phyloP scores from a whole-genome alignment of 345 rosid genomes.

The Atalantia buxifolia region DNA sequence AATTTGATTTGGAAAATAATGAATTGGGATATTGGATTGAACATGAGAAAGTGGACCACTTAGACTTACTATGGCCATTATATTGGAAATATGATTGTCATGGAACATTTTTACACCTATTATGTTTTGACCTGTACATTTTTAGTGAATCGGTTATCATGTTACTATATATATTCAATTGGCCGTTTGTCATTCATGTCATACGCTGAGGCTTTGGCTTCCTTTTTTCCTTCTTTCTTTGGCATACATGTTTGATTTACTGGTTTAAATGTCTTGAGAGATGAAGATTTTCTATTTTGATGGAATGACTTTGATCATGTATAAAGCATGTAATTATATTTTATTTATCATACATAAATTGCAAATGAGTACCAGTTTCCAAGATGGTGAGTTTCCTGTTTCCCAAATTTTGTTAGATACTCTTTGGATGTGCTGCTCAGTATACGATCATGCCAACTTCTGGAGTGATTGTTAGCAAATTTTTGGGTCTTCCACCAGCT shows the following conservation, averaged over 20 bases:
- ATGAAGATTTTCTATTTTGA: not conserved
- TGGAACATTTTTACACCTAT: not conserved
- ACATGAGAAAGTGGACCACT: too few species aligned
- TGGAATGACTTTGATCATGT: not conserved
- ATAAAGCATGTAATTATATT: not conserved
- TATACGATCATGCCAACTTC: constrained; percentile 60
- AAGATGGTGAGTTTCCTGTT: not conserved
- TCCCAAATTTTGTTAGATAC: constrained; percentile 39
- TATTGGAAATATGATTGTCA: not conserved
- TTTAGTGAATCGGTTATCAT: not conserved
- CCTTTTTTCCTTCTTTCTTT: not conserved
- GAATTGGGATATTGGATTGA: not conserved
- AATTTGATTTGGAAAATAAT: not conserved
- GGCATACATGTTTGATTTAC: not conserved
- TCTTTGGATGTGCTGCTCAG: constrained; percentile 61
- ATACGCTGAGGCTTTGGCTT: not conserved
- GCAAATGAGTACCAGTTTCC: not conserved
- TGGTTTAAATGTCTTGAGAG: not conserved
- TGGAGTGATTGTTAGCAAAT: constrained; percentile 43
- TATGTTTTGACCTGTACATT: not conserved
- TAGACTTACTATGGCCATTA: not conserved
- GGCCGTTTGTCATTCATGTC: not conserved
- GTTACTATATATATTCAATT: not conserved
- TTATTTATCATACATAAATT: not conserved
- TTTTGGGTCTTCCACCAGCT: constrained; percentile 53